These are phyloP conservation scores for Diaporthe vexans DNA, from an alignment of 2,329 filamentous ascomycete species.

Conservation along the genomic window DNA sequence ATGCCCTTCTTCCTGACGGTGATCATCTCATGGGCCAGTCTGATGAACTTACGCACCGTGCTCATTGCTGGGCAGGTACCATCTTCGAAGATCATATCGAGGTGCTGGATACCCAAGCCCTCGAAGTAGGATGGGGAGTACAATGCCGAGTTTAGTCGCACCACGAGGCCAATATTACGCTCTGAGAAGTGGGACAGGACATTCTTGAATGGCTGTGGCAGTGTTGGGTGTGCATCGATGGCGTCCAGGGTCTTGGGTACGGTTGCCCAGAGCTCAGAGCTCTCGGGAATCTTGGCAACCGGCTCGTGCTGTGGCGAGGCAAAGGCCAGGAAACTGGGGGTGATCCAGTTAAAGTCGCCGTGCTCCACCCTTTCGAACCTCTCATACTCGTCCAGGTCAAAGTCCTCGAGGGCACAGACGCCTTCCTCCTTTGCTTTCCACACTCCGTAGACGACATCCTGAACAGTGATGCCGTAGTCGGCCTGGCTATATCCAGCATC, in stretches of 20 bases:
- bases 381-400: conserved; percentile 97
- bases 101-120: conserved; percentile 91
- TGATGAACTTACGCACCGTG: conserved; percentile 95
- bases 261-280: conserved; percentile 79
- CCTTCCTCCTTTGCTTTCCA: conserved; percentile 99
- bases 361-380: conserved; percentile 95
- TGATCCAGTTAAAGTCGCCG: conserved; percentile 99
- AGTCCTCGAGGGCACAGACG: conserved; percentile 91
- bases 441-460: conserved; percentile 97
- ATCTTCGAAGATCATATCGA: conserved; percentile 99
- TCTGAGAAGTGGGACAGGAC: conserved; percentile 91
- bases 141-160: conserved; percentile 93
- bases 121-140: conserved; percentile 99
- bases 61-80: conserved; percentile 92
- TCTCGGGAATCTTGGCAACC: conserved; percentile 77
- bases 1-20: conserved; percentile 91
- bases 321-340: conserved; percentile 94
- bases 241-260: conserved; percentile 83
- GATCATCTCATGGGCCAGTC: conserved; percentile 94
- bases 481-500: conserved; percentile 99
- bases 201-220: conserved; percentile 94
- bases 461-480: conserved; percentile 94
- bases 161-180: conserved; percentile 91
- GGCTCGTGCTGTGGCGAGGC: conserved; percentile 92
- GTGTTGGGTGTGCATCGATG: conserved; percentile 76